phyloP scores from a whole-genome alignment of 2,329 filamentous ascomycete species.

The Xylariaceae sp. region DNA sequence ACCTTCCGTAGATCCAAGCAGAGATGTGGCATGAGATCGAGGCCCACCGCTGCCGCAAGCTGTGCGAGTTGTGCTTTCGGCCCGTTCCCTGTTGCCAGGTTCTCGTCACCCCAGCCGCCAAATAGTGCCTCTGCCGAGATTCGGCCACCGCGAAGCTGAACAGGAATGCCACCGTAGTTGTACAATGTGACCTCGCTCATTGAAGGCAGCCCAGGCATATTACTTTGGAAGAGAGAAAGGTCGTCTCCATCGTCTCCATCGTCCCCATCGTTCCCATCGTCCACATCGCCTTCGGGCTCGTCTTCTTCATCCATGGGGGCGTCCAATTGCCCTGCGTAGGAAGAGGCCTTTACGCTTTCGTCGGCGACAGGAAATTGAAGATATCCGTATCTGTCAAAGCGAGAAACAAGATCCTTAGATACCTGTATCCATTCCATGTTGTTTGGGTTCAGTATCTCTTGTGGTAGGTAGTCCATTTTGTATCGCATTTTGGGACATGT shows the following conservation, averaged over 20 bases:
- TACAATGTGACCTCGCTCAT: constrained; percentile 47
- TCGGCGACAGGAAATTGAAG: constrained; percentile 33
- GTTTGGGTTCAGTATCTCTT: constrained; percentile 67
- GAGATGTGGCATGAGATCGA: constrained; percentile 50
- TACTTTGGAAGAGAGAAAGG: constrained; percentile 48
- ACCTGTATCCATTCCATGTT: constrained; percentile 57
- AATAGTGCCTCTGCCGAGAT: constrained; percentile 34
- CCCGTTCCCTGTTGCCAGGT: constrained; percentile 32
- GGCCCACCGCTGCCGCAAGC: constrained; percentile 60
- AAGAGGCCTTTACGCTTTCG: not conserved
- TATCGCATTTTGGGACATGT: constrained; percentile 78
- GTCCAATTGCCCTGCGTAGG: not conserved
- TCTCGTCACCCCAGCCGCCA: constrained; percentile 52
- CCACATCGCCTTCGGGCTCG: constrained; percentile 1
- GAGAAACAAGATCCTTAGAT: constrained; percentile 44
- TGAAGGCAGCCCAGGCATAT: constrained; percentile 62
- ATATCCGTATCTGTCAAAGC: constrained; percentile 53
- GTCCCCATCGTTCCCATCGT: constrained; percentile 4
- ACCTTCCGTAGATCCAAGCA: constrained; percentile 48
- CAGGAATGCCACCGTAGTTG: constrained; percentile 53
- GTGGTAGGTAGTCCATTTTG: constrained; percentile 73
- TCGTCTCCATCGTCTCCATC: constrained; percentile 17
- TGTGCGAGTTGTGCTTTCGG: constrained; percentile 62
- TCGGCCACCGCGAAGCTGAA: constrained; percentile 39
- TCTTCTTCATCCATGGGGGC: not conserved